Conservation (phyloP, 176 grass and related monocot species). For the Dendrocalamus sinicus region DNA sequence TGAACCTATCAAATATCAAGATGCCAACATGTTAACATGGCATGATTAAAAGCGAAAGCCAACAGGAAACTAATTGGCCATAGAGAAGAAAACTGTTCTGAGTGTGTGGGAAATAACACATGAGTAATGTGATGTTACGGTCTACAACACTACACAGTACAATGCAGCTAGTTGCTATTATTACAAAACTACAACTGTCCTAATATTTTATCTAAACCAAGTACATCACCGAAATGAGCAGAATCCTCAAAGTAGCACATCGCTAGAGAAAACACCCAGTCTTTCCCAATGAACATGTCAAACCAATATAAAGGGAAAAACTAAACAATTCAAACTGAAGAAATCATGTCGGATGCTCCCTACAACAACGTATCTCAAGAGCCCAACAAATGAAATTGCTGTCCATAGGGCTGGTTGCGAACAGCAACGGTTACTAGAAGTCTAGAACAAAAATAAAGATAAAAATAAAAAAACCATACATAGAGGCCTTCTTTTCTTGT, state of each 20-base stretch:
- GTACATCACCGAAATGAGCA: not conserved
- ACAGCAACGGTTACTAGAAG: no score
- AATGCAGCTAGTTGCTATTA: not conserved
- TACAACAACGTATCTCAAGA: constrained; percentile 2
- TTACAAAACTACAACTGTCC: not conserved
- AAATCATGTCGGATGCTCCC: not conserved
- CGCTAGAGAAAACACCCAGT: not conserved
- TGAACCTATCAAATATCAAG: constrained; percentile 66
- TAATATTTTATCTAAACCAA: not conserved
- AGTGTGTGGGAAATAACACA: no score
- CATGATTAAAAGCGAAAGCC: not conserved
- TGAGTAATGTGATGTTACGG: no score
- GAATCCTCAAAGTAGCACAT: not conserved
- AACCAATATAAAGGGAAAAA: not conserved
- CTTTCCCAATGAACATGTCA: no score
- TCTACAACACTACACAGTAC: not conserved
- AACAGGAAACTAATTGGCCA: not conserved
- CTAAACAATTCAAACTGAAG: not conserved
- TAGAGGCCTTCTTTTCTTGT: no score
- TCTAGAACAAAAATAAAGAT: no score
- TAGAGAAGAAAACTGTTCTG: not conserved
- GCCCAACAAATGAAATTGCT: not conserved
- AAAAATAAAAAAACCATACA: no score
- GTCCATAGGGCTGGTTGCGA: no score
- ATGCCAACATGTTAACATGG: constrained; percentile 14